Evolutionary conservation across 305 asterid genomes (phyloP), one percentile per base, ranked within the genome.

Genomic region (Fraxinus albicans): DNA sequence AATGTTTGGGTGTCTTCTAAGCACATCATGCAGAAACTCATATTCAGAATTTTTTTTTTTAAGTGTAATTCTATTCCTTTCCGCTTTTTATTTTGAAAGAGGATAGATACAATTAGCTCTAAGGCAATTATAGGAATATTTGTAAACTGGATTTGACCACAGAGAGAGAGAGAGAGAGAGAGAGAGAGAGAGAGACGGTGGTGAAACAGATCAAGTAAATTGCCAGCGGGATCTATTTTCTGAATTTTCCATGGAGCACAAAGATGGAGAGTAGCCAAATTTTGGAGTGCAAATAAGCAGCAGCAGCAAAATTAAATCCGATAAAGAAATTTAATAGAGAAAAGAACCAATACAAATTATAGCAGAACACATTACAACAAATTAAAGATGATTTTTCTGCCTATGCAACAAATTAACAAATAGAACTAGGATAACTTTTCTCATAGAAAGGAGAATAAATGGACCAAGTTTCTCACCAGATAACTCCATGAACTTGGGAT

Each of bases 401-500:
- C 58, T 55, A 36, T 3, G n/a, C 76, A 77, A 69, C 25, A 65
- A 83, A 69, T 76, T 55, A 65, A 78, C 47, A 25, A n/a, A 60
- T 58, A 73, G 82, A 84, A 80, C 63, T 60, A 80, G 77, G 73
- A 63, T 33, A 40, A 58, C 76, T 81, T 53, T 53, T 73, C 79
- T 47, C 40, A 25, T 58, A 65, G 42, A 67, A 74, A 83, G 63
- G 77, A 75, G 73, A 72, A 85, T 73, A 84, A 67, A 81, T 73
- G 84, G 76, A 85, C 84, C 73, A 85, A 58, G 80, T 78, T 86
- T 84, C 92, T 88, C 84, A 97, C 99, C 99, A 69, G 86, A 90
- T 53, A 96, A 94, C 81, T 95, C 99, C 80, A 80, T 76, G 87
- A 89, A 89, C 89, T 94, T 97, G 85, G 96, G 92, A 85, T 97